A percentile compares a stretch with the other conserved stretches of the same genome.
phyloP scores from a whole-genome alignment of 768 basidiomycete species.

The Trametes sanguinea region DNA sequence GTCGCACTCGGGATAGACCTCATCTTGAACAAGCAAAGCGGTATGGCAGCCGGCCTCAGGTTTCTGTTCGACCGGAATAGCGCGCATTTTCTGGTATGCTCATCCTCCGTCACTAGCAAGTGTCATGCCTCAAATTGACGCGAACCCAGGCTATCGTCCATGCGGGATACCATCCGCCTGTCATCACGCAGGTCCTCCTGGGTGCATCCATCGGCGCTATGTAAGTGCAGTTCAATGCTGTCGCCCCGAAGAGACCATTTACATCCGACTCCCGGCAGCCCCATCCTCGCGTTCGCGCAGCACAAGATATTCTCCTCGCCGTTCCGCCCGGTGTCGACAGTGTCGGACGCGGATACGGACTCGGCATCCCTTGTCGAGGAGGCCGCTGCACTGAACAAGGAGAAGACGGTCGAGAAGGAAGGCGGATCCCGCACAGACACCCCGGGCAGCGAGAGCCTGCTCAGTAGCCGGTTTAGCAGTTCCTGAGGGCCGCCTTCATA shows the following conservation, averaged over 20 bases:
- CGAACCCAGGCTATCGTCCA: slow-evolving; percentile 46
- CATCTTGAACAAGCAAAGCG: slow-evolving; percentile 54
- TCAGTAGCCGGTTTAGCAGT: slow-evolving; percentile 18
- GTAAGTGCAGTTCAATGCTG: slow-evolving; percentile 41
- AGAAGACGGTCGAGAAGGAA: slow-evolving; percentile 3
- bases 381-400: slow-evolving; percentile 1
- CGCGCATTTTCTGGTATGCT: slow-evolving; percentile 53
- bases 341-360: neutral
- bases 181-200: slow-evolving; percentile 51
- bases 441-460: slow-evolving; percentile 4
- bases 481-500: neutral
- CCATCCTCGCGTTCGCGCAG: slow-evolving; percentile 53
- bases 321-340: slow-evolving; percentile 38
- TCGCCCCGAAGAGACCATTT: neutral
- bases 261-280: slow-evolving; percentile 39
- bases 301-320: slow-evolving; percentile 53
- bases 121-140: neutral
- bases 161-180: slow-evolving; percentile 52
- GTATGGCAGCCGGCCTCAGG: slow-evolving; percentile 64
- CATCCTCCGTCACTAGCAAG: neutral
- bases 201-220: slow-evolving; percentile 54
- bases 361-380: slow-evolving; percentile 4
- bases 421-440: neutral
- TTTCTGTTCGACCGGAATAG: slow-evolving; percentile 64
- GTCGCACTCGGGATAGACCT: slow-evolving; percentile 58